Percentiles rank a stretch among this genome's conserved stretches.
phyloP scores from a whole-genome alignment of 768 basidiomycete species.

The Rhodotorula graminis region DNA sequence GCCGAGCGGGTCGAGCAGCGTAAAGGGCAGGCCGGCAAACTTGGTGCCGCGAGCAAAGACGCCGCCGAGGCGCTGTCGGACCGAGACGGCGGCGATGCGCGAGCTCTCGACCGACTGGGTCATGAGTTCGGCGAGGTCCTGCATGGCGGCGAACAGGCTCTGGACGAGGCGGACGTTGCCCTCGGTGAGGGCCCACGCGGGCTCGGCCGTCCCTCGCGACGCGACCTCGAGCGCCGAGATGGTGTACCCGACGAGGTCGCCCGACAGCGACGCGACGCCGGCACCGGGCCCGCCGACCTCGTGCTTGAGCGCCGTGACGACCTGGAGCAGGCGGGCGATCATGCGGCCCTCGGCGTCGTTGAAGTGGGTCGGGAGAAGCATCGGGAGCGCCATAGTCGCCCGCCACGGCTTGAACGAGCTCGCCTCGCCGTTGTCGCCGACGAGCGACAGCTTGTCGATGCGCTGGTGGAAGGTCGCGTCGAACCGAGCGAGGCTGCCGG shows the following conservation, averaged over 20 bases:
- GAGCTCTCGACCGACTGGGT: slow-evolving; percentile 1
- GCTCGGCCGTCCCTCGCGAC: slow-evolving; percentile 59
- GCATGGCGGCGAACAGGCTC: slow-evolving; percentile 66
- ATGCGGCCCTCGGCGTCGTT: slow-evolving; percentile 26
- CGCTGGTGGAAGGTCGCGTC: neutral
- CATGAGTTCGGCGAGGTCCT: slow-evolving; percentile 54
- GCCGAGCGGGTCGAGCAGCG: slow-evolving; percentile 69
- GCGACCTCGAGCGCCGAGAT: slow-evolving; percentile 74
- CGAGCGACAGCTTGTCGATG: slow-evolving; percentile 14
- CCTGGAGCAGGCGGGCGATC: slow-evolving; percentile 62
- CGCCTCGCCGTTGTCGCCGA: slow-evolving; percentile 8
- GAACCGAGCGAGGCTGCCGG: neutral
- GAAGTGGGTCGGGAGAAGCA: slow-evolving; percentile 8
- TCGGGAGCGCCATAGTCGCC: slow-evolving; percentile 13
- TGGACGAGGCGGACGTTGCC: slow-evolving; percentile 71
- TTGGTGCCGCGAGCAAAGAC: slow-evolving; percentile 11
- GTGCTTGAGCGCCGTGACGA: slow-evolving; percentile 71
- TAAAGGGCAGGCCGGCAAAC: slow-evolving; percentile 13
- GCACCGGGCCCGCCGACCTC: slow-evolving; percentile 72
- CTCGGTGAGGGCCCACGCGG: slow-evolving; percentile 58
- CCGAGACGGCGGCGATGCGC: slow-evolving; percentile 15
- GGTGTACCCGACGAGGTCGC: slow-evolving; percentile 85
- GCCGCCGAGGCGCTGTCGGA: slow-evolving; percentile 29
- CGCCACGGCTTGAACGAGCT: slow-evolving; percentile 28
- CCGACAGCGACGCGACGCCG: slow-evolving; percentile 56